These are phyloP conservation scores for Casuarina glauca DNA, from an alignment of 306 rosid species.

Conservation along the genomic window DNA sequence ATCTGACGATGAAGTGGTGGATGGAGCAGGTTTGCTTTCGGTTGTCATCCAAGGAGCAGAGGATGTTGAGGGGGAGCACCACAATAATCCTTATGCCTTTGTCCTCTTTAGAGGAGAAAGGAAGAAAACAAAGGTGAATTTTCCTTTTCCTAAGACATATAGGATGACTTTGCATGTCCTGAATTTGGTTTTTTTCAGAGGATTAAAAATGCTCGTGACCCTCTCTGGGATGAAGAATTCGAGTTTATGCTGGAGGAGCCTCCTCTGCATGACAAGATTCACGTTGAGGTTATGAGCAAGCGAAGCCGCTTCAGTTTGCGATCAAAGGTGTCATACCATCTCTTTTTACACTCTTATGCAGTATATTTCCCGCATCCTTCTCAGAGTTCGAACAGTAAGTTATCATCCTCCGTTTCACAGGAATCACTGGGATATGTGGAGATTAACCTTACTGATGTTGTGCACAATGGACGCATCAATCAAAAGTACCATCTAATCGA, in stretches of 20 bases:
- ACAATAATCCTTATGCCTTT: slow-evolving; percentile 76
- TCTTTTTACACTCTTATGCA: neutral
- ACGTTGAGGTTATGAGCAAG: slow-evolving; percentile 72
- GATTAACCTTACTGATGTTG: slow-evolving; percentile 73
- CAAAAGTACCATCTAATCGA: slow-evolving; percentile 69
- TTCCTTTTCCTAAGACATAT: neutral
- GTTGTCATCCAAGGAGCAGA: slow-evolving; percentile 65
- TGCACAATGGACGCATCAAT: slow-evolving; percentile 75
- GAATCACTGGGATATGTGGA: slow-evolving; percentile 80
- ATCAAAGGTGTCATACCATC: slow-evolving; percentile 53
- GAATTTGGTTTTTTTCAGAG: slow-evolving; percentile 35
- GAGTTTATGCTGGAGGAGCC: slow-evolving; percentile 89
- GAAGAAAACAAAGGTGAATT: slow-evolving; percentile 71
- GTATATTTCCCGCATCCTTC: neutral
- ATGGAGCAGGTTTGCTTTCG: slow-evolving; percentile 78
- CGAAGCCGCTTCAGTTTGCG: slow-evolving; percentile 50
- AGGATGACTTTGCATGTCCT: neutral
- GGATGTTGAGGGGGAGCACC: slow-evolving; percentile 78
- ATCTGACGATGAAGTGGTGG: slow-evolving; percentile 48
- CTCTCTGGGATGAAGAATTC: slow-evolving; percentile 85
- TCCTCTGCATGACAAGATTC: slow-evolving; percentile 78
- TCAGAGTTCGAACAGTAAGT: neutral
- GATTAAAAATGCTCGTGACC: slow-evolving; percentile 71
- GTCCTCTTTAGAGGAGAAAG: slow-evolving; percentile 72
- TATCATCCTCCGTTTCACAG: slow-evolving; percentile 32